These are phyloP conservation scores for Gossypium aridum DNA, from an alignment of 441 rosid genomes.

Conservation along the genomic window DNA sequence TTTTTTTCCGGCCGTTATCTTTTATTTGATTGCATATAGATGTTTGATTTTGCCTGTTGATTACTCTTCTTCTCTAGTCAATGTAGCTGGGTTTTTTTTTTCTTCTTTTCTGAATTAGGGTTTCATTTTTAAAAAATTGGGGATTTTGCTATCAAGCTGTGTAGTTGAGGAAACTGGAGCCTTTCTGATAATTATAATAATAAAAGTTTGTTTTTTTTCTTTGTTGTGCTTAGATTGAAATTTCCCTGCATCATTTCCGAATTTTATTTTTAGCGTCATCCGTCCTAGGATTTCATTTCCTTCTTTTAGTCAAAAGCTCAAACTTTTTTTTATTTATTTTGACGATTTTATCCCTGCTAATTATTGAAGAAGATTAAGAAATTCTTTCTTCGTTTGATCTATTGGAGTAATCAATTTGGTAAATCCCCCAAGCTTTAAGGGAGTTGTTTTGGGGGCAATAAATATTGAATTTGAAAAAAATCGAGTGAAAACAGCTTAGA, in stretches of 20 bases:
- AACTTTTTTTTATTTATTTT: background rate
- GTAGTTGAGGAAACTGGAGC: conserved; percentile 14
- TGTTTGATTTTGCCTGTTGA: background rate
- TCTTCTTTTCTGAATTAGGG: background rate
- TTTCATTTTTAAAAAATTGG: conserved; percentile 1
- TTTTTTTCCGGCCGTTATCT: background rate
- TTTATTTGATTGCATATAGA: background rate
- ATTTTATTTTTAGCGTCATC: background rate
- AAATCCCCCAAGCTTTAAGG: conserved; percentile 21
- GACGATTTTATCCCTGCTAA: background rate
- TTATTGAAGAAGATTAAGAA: conserved; percentile 15
- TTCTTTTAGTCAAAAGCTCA: background rate
- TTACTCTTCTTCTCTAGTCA: conserved; percentile 25
- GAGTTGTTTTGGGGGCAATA: conserved; percentile 9
- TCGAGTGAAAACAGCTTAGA: conserved; percentile 18
- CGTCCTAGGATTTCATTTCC: background rate
- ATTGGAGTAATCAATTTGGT: conserved; percentile 14
- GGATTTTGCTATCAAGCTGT: conserved; percentile 12
- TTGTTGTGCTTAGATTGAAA: background rate
- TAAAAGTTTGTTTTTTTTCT: background rate
- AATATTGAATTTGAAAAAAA: conserved; percentile 20
- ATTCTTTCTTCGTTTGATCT: background rate
- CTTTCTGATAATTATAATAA: background rate
- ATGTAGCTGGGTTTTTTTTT: conserved; percentile 21
- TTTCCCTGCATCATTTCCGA: background rate